These are phyloP conservation scores for Lycium ferocissimum DNA, from an alignment of 257 asterid species.

Conservation along the genomic window DNA sequence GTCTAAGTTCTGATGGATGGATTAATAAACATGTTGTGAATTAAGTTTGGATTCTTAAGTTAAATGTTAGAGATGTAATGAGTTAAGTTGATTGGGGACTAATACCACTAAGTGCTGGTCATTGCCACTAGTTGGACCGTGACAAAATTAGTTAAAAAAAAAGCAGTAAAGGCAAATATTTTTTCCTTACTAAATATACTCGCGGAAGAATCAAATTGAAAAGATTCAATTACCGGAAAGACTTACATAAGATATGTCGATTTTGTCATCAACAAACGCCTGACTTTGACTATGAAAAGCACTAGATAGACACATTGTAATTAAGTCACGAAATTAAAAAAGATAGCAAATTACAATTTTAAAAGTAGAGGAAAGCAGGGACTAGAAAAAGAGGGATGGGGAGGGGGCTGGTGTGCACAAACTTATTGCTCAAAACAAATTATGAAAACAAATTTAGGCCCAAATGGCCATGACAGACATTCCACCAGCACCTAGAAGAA, in stretches of 20 bases:
- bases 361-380: not conserved
- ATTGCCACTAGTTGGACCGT: not conserved
- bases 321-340: not conserved
- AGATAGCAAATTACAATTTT: not conserved
- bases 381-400: not conserved
- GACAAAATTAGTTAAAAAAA: not conserved
- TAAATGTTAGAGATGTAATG: not conserved
- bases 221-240: not conserved
- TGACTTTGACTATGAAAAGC: not conserved
- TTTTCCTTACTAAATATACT: too few relatives aligned
- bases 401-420: not conserved
- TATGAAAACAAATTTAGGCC: constrained; percentile 45
- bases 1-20: too few relatives aligned
- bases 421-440: not conserved
- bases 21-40: too few relatives aligned
- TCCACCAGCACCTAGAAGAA: constrained; percentile 50
- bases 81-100: not conserved
- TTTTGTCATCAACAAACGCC: not conserved
- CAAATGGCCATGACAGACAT: constrained; percentile 79
- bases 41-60: constrained; percentile 4
- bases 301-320: not conserved
- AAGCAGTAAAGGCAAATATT: not conserved
- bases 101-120: not conserved
- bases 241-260: not conserved
- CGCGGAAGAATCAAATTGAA: not conserved